These are phyloP conservation scores for Tetracentron sinense DNA, from an alignment of 164 flowering plant genomes.

Conservation along the genomic window DNA sequence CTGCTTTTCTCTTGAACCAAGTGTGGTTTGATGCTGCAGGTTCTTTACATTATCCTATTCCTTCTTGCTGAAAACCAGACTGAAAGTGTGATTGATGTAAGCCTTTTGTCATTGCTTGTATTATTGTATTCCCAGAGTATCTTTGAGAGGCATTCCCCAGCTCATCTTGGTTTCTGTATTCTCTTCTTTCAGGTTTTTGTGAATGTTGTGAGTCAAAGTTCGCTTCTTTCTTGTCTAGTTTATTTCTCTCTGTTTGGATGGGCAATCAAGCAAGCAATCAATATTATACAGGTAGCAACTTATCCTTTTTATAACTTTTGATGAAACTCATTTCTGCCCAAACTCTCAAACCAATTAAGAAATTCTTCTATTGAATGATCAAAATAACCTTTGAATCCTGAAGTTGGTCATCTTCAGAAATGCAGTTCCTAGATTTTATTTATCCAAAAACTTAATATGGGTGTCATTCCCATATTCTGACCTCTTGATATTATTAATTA, in stretches of 20 bases:
- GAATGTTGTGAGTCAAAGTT: conserved; percentile 24
- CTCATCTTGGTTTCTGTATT: conserved; percentile 8
- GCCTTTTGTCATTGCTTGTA: conserved; percentile 15
- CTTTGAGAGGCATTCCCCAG: neutral
- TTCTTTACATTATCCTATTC: conserved; percentile 73
- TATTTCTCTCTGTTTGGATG: conserved; percentile 58
- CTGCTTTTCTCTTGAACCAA: conserved; percentile 1
- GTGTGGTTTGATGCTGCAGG: conserved; percentile 41
- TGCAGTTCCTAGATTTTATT: neutral
- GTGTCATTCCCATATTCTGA: too few relatives aligned
- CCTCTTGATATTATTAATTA: neutral
- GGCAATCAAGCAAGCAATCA: conserved; percentile 71
- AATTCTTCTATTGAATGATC: neutral
- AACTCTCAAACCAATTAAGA: neutral
- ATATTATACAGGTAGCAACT: conserved; percentile 67
- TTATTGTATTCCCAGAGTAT: neutral
- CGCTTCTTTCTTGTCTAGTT: conserved; percentile 27
- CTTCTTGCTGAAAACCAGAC: conserved; percentile 51
- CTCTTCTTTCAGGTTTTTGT: conserved; percentile 36
- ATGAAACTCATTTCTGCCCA: neutral
- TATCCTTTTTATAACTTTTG: neutral
- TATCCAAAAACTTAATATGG: neutral
- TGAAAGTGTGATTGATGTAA: conserved; percentile 55
- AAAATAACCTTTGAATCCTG: neutral
- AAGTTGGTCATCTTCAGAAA: neutral